Conservation (phyloP, 495 filamentous ascomycete species). For the Zalerion maritima region DNA sequence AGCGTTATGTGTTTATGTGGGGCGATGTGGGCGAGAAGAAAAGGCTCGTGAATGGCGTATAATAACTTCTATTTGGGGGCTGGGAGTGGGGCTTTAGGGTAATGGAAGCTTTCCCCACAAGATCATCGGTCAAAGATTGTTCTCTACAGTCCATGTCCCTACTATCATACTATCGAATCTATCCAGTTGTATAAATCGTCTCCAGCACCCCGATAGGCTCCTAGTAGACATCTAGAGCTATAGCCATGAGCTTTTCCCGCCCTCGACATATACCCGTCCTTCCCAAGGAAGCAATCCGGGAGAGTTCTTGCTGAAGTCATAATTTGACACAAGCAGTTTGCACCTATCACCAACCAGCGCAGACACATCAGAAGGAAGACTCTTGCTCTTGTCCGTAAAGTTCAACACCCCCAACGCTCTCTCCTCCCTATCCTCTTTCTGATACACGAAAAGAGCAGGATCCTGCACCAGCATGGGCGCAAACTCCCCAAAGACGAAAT, state of each 20-base stretch:
- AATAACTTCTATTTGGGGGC: conserved; percentile 1
- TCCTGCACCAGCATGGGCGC: conserved; percentile 26
- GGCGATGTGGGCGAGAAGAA: conserved; percentile 1
- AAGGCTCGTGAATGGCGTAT: conserved; percentile 1
- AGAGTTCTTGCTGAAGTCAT: no score
- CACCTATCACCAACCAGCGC: no score
- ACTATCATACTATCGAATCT: no score
- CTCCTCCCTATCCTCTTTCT: conserved; percentile 24
- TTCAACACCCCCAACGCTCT: conserved; percentile 35
- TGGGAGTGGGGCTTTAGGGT: not conserved
- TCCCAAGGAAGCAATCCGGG: no score
- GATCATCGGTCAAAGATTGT: conserved; percentile 22
- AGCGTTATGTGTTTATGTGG: not conserved
- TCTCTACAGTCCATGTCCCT: conserved; percentile 20
- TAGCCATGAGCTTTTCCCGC: no score
- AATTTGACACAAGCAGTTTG: no score
- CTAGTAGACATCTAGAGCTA: no score
- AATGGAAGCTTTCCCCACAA: conserved; percentile 9
- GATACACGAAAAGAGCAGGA: conserved; percentile 33
- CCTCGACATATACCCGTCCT: no score
- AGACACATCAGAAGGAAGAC: no score
- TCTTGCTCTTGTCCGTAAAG: conserved; percentile 32
- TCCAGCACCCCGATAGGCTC: no score
- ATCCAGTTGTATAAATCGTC: no score
- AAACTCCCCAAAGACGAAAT: conserved; percentile 50